These are phyloP conservation scores for Neofusicoccum laricinum DNA, from an alignment of 2,329 filamentous ascomycete species.

Conservation along the genomic window DNA sequence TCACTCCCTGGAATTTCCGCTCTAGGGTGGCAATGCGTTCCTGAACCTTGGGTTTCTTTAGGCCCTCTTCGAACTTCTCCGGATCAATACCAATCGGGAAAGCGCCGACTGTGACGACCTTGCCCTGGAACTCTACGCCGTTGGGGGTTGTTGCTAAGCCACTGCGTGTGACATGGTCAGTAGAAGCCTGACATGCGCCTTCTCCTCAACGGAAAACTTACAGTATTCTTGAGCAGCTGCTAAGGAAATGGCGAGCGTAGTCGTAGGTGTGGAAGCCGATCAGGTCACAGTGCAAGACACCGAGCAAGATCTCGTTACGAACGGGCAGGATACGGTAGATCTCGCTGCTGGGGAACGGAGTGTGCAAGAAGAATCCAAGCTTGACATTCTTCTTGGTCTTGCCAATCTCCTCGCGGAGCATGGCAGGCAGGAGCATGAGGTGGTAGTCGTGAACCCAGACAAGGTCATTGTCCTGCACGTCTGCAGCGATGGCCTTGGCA, in stretches of 20 bases:
- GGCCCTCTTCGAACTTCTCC: conserved; percentile 87
- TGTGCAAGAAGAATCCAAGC: conserved; percentile 97
- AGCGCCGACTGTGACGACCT: conserved; percentile 85
- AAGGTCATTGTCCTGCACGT: conserved; percentile 88
- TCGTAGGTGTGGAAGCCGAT: conserved; percentile 99
- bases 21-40: conserved; percentile 81
- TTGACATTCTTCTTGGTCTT: conserved; percentile 84
- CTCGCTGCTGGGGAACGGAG: conserved; percentile 93
- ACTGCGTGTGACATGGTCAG: conserved; percentile 30
- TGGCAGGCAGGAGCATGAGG: conserved; percentile 91
- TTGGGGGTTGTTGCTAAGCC: conserved; percentile 81
- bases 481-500: conserved; percentile 79
- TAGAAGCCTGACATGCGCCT: background rate
- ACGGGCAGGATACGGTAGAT: conserved; percentile 96
- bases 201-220: conserved; percentile 40
- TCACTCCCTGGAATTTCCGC: conserved; percentile 91
- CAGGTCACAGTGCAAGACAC: conserved; percentile 88
- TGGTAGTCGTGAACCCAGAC: conserved; percentile 99
- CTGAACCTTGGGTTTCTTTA: conserved; percentile 81
- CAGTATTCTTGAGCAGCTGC: conserved; percentile 92
- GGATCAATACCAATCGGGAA: conserved; percentile 98
- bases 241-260: conserved; percentile 96
- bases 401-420: conserved; percentile 88
- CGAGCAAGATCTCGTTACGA: conserved; percentile 79
- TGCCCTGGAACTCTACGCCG: conserved; percentile 85